Conservation (phyloP, 306 rosid genomes). For the Trifolium dubium region DNA sequence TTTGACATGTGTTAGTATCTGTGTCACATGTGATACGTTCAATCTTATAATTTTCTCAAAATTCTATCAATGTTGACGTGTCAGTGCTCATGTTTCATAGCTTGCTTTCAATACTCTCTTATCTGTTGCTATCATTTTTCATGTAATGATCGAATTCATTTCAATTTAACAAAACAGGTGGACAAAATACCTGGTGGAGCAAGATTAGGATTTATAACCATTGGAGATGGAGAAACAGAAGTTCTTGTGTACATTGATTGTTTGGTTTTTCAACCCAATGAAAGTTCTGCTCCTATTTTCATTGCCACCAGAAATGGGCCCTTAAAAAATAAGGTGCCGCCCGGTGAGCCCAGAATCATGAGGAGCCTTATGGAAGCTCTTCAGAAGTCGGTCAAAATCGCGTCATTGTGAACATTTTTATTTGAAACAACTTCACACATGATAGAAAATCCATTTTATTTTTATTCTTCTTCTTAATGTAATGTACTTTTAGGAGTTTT, state of each 20-base stretch:
- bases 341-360: slow-evolving; percentile 95
- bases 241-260: slow-evolving; percentile 88
- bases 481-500: slow-evolving; percentile 1
- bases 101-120: not conserved
- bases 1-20: too few relatives aligned
- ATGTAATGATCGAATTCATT: not conserved
- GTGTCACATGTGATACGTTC: too few relatives aligned
- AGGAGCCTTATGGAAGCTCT: slow-evolving; percentile 85
- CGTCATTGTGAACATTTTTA: slow-evolving; percentile 53
- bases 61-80: not conserved
- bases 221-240: slow-evolving; percentile 81
- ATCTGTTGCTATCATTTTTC: too few relatives aligned
- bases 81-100: not conserved
- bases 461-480: not conserved
- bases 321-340: slow-evolving; percentile 67
- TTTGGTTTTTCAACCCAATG: slow-evolving; percentile 67
- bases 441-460: not conserved
- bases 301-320: slow-evolving; percentile 85
- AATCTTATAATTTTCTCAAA: too few relatives aligned
- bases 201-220: slow-evolving; percentile 78
- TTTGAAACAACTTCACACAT: not conserved
- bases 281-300: slow-evolving; percentile 68
- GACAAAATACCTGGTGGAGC: slow-evolving; percentile 89
- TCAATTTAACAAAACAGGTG: slow-evolving; percentile 57
- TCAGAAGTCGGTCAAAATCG: slow-evolving; percentile 76